Base-by-base conservation (phyloP, 306 rosid species). In the Cyamopsis tetragonoloba region DNA sequence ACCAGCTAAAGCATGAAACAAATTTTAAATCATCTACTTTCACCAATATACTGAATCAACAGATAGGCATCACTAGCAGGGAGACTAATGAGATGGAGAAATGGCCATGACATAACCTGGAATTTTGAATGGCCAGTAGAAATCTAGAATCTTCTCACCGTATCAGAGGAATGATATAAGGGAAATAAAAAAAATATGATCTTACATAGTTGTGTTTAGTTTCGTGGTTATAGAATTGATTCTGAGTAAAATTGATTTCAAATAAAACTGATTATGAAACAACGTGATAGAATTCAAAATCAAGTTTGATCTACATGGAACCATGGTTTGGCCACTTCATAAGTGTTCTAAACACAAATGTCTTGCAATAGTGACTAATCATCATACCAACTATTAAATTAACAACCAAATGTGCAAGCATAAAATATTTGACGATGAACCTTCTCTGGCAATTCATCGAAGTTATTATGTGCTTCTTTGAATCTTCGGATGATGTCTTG, bases 401-500 rank as follows among this genome's bases (percentile, higher is more conserved):
- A 64, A 67, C 63, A 57, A 38, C n/a, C 15, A 58, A 71, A 48
- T 31, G 44, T 47, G 58, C 30, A 23, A 63, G 42, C 27, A 27
- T 37, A 76, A 47, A 41, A 26, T 11, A 38, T 26, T 70, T 68
- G 76, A 69, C 72, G 71, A 24, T 20, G 66, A 71, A 88, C 95
- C 95, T 88, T 81, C 31, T 85, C 88, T n/a, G 87, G 85, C 76
- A 85, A 56, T 72, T 82, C 86, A 63, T 79, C 83, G 23, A 85
- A 85, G 75, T 74, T 80, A 62, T 64, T 27, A 71, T 88, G 91
- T 63, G 50, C 73, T 65, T 85, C 91, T 85, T 85, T 88, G 74
- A 88, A 88, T 64, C 95, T 85, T 43, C 87, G 87, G 38, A 88
- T 79, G 61, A 88, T 85, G 74, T 88, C 91, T 80, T 85, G 91